These are phyloP conservation scores for Suaeda aralocaspica DNA, from an alignment of 148 eudicot species.

Conservation along the genomic window DNA sequence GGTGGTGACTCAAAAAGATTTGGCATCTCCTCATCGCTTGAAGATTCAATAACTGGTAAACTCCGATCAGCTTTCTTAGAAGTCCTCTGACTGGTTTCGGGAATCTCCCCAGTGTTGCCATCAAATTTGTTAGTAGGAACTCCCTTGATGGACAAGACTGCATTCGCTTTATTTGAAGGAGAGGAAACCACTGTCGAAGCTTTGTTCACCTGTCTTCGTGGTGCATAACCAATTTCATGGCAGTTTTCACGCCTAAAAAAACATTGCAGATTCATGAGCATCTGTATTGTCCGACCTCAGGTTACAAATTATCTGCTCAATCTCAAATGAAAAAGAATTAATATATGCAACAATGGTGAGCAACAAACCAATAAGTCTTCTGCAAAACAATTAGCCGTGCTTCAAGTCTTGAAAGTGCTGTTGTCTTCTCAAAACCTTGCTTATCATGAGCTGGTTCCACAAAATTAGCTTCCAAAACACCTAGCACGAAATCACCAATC, in stretches of 20 bases:
- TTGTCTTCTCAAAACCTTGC: slow-evolving; percentile 77
- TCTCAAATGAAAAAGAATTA: neutral
- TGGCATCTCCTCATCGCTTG: slow-evolving; percentile 19
- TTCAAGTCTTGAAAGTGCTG: slow-evolving; percentile 68
- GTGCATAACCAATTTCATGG: slow-evolving; percentile 67
- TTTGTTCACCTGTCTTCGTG: slow-evolving; percentile 30
- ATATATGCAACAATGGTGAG: no score
- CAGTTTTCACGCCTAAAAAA: slow-evolving; percentile 50
- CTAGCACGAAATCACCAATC: slow-evolving; percentile 21
- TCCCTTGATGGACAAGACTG: slow-evolving; percentile 5
- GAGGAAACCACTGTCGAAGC: slow-evolving; percentile 17
- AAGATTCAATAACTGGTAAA: neutral
- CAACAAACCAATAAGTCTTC: slow-evolving; percentile 56
- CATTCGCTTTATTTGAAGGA: slow-evolving; percentile 24
- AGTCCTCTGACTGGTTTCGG: neutral
- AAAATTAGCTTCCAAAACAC: slow-evolving; percentile 76
- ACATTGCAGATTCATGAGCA: neutral
- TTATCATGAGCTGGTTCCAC: slow-evolving; percentile 88
- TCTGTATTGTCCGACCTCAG: neutral
- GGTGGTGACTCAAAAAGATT: slow-evolving; percentile 12
- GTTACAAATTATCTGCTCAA: no score
- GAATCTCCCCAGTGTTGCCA: neutral
- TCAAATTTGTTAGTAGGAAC: neutral
- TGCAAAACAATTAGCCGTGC: slow-evolving; percentile 43
- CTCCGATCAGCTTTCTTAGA: neutral